These are phyloP conservation scores for Solanum chilense DNA, from an alignment of 257 asterid genomes.

Conservation along the genomic window DNA sequence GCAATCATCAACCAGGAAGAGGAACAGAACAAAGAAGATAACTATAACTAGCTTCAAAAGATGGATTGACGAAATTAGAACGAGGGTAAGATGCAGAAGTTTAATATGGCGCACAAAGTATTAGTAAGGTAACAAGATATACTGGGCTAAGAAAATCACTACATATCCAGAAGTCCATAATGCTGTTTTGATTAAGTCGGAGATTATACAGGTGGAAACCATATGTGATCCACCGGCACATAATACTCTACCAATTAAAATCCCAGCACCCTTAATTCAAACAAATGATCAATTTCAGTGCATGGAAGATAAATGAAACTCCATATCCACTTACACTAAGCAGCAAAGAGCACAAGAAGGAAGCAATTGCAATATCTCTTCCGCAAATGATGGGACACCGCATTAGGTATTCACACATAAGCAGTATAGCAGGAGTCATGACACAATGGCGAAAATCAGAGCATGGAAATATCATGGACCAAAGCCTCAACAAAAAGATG, in stretches of 20 bases:
- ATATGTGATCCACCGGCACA: not conserved
- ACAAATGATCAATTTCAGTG: not conserved
- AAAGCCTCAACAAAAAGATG: slow-evolving; percentile 62
- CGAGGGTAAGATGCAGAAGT: not conserved
- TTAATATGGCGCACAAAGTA: not conserved
- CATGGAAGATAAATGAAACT: not conserved
- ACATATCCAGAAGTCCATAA: not conserved
- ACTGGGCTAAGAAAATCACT: not conserved
- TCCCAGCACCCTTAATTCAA: not conserved
- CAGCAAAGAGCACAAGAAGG: slow-evolving; percentile 88
- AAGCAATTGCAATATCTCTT: slow-evolving; percentile 62
- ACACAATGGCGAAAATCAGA: slow-evolving; percentile 94
- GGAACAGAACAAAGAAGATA: not conserved
- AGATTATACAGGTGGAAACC: not conserved
- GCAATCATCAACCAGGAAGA: not conserved
- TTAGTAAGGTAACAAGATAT: not conserved
- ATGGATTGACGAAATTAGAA: not conserved
- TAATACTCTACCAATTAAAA: not conserved
- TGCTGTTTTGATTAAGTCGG: not conserved
- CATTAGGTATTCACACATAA: slow-evolving; percentile 86
- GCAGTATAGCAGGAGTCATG: slow-evolving; percentile 71
- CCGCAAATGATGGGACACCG: slow-evolving; percentile 68
- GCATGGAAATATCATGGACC: slow-evolving; percentile 95
- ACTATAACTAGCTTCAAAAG: not conserved
- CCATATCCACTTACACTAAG: slow-evolving; percentile 56